These are phyloP conservation scores for Nicotiana benthamiana DNA, from an alignment of 257 asterid species.

Conservation along the genomic window DNA sequence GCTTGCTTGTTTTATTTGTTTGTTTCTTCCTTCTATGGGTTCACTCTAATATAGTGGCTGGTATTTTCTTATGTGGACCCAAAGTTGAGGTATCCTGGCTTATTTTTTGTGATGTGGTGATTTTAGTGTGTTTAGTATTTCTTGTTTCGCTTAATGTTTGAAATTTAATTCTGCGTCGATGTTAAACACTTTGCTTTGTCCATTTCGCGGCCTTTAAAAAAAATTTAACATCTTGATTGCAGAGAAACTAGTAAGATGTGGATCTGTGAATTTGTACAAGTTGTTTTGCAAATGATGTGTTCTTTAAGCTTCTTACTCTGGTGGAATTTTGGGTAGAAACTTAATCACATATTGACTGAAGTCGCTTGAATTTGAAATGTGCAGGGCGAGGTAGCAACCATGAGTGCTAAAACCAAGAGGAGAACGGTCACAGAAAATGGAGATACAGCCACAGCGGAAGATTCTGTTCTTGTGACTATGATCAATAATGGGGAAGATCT, in stretches of 20 bases:
- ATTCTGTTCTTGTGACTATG: slow-evolving; percentile 75
- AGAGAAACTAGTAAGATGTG: neutral
- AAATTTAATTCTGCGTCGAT: neutral
- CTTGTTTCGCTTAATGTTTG: neutral
- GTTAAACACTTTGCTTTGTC: neutral
- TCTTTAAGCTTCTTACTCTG: neutral
- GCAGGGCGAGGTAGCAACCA: slow-evolving; percentile 17
- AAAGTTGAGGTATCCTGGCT: neutral
- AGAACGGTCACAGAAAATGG: slow-evolving; percentile 59
- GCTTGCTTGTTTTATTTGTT: neutral
- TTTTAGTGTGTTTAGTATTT: neutral
- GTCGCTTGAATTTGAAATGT: neutral
- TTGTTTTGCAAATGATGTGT: neutral
- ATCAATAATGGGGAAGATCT: slow-evolving; percentile 78
- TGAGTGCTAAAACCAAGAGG: slow-evolving; percentile 64
- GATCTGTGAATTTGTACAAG: neutral
- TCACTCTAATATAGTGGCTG: neutral
- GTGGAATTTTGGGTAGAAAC: neutral
- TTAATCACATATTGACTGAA: neutral
- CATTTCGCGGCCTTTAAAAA: neutral
- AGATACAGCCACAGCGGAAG: slow-evolving; percentile 48
- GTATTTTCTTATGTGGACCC: neutral
- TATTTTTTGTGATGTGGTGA: neutral
- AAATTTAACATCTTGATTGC: neutral
- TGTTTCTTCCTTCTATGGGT: neutral